Evolutionary conservation across 1,284 basidiomycete species (phyloP), one percentile per base, ranked within the genome.

Genomic region (Tremellales sp.): DNA sequence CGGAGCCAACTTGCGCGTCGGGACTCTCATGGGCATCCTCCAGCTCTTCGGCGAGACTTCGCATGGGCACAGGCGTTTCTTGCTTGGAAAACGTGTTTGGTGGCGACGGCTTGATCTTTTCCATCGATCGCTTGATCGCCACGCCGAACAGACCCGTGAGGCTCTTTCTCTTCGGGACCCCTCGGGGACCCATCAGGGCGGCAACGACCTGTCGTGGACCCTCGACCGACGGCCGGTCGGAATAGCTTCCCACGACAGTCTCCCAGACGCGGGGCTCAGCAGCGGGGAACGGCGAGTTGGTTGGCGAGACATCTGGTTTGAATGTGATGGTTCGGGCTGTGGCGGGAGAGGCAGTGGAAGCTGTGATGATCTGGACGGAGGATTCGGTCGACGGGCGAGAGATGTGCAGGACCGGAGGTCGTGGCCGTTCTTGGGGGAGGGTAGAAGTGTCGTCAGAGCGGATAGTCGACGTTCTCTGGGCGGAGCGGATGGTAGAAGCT

Each of bases 81-180:
- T 10, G 29, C 10, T 10, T 10, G 8, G 18, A 21, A 9, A 21
- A 21, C 34, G 25, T 22, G 10, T 10, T 28, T 42, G 27, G 24
- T 42, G 2, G n/a, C 4, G 46, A 26, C 16, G 54, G 31, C 16
- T 45, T 52, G 29, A 60, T 33, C 40, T 50, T 53, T 28, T 57
- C 58, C 10, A 50, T n/a, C 25, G 52, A 56, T 29, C 48, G 53
- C 53, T 57, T 61, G 38, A 63, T 34, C 9, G 51, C 26, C 1
- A 60, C 25, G 8, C 61, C 63, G 45, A 71, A 71, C 1, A 71
- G 48, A 3, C 64, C 66, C 5, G 50, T 57, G 7, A 71, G 51
- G 34, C 59, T 63, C 46, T 70, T 68, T 18, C 69, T 43, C 51
- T 65, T 68, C 1, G 66, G 69, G 2, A 71, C 37, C n/a, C 43